Conservation (phyloP, 2,329 filamentous ascomycete genomes). For the Fusarium pseudoanthophilum region DNA sequence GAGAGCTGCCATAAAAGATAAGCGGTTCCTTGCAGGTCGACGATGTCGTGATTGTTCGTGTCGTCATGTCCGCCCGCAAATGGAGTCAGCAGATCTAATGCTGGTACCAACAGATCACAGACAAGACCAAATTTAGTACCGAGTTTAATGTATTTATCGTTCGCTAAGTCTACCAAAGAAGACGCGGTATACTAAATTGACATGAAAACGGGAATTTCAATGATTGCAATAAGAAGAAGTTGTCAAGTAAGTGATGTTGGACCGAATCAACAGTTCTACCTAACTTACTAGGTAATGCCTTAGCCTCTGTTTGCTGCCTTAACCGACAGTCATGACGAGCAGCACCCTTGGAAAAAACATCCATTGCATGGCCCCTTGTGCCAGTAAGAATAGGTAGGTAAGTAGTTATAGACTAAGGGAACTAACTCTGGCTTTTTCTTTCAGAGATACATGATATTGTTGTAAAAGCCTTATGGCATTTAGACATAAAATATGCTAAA, state of each 20-base stretch:
- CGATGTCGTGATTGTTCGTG: slow-evolving; percentile 32
- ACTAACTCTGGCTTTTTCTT: not conserved
- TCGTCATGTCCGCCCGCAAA: slow-evolving; percentile 23
- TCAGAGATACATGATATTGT: not conserved
- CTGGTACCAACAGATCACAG: not conserved
- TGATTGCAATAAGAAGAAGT: not conserved
- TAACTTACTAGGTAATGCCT: slow-evolving; percentile 7
- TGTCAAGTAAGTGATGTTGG: not conserved
- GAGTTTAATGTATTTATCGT: not conserved
- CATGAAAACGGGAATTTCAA: not conserved
- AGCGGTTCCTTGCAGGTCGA: slow-evolving; percentile 38
- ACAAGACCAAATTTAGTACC: not conserved
- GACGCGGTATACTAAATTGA: not conserved
- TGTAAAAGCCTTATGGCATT: not conserved
- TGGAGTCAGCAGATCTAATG: slow-evolving; percentile 22
- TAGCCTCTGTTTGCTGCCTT: slow-evolving; percentile 30
- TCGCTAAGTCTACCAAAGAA: not conserved
- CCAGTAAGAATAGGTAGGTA: not conserved
- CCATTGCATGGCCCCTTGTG: no score
- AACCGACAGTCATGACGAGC: not conserved
- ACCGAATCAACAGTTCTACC: not conserved
- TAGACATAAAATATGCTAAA: not conserved
- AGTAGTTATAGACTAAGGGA: not conserved
- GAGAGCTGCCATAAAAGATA: slow-evolving; percentile 21
- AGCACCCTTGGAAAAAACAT: not conserved